phyloP scores from a whole-genome alignment of 805 yeast genomes.

The Metschnikowia similis region DNA sequence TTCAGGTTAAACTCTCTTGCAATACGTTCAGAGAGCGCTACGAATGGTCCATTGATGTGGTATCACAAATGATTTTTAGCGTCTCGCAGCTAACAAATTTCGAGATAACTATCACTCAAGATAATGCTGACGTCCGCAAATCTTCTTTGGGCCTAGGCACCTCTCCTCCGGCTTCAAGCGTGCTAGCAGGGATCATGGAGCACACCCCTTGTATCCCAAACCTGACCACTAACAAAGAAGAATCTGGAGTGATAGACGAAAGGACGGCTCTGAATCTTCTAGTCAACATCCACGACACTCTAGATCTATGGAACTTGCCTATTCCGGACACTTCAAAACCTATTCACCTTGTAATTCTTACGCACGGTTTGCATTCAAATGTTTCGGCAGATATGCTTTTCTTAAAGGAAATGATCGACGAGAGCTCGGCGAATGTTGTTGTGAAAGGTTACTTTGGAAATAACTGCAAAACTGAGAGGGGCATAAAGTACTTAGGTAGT shows the following conservation, averaged over 20 bases:
- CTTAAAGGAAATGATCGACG: slow-evolving; percentile 74
- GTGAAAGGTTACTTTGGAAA: slow-evolving; percentile 83
- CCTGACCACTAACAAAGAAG: slow-evolving; percentile 13
- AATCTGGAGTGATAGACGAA: not conserved
- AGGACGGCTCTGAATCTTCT: slow-evolving; percentile 24
- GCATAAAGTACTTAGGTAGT: slow-evolving; percentile 78
- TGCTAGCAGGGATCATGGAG: slow-evolving; percentile 10
- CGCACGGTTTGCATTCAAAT: slow-evolving; percentile 93
- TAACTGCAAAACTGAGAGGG: slow-evolving; percentile 83
- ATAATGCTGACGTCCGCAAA: slow-evolving; percentile 14
- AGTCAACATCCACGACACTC: slow-evolving; percentile 55
- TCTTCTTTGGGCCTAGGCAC: not conserved
- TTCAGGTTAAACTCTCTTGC: slow-evolving; percentile 56
- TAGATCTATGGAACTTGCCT: slow-evolving; percentile 74
- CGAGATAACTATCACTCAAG: slow-evolving; percentile 46
- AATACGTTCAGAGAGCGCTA: slow-evolving; percentile 58
- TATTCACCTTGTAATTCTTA: slow-evolving; percentile 75
- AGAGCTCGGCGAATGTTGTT: slow-evolving; percentile 59
- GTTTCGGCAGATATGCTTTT: slow-evolving; percentile 87
- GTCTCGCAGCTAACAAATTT: slow-evolving; percentile 64
- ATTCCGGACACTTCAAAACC: slow-evolving; percentile 46
- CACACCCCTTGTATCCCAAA: slow-evolving; percentile 18
- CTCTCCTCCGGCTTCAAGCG: not conserved
- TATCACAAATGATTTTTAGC: slow-evolving; percentile 75
- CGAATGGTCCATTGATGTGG: slow-evolving; percentile 76